Evolutionary conservation across 2,329 filamentous ascomycete genomes (phyloP).

Genomic region (Xylariaceae sp.): DNA sequence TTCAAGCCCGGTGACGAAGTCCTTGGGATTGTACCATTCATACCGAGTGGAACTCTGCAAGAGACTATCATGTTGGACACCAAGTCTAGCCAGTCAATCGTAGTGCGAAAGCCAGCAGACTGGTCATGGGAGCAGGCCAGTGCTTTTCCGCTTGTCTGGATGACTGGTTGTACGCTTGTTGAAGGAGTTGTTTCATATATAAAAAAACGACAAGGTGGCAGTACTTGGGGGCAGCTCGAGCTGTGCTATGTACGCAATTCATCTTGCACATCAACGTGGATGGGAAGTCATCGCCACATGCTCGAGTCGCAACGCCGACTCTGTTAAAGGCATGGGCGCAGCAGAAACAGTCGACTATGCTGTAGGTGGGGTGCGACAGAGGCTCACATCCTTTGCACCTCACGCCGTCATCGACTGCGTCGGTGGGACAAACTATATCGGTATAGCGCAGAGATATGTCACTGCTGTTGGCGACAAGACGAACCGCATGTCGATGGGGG

Average conservation of each 20-base stretch:
- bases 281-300: background rate
- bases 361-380: background rate
- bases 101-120: background rate
- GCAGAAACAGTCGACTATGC: background rate
- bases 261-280: background rate
- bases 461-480: background rate
- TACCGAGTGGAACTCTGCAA: background rate
- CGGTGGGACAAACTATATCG: background rate
- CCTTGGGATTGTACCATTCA: background rate
- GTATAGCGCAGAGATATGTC: background rate
- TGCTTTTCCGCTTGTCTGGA: background rate
- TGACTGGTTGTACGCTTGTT: background rate
- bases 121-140: background rate
- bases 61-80: background rate
- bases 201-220: background rate
- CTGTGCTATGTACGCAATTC: background rate
- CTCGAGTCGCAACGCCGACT: background rate
- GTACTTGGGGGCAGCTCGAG: background rate
- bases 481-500: background rate
- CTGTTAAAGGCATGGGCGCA: background rate
- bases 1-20: background rate
- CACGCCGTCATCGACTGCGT: background rate
- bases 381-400: background rate
- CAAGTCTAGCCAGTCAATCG: background rate
- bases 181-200: background rate